These are phyloP conservation scores for Juglanconis sp. DNA, from an alignment of 2,329 filamentous ascomycete genomes.

Conservation along the genomic window DNA sequence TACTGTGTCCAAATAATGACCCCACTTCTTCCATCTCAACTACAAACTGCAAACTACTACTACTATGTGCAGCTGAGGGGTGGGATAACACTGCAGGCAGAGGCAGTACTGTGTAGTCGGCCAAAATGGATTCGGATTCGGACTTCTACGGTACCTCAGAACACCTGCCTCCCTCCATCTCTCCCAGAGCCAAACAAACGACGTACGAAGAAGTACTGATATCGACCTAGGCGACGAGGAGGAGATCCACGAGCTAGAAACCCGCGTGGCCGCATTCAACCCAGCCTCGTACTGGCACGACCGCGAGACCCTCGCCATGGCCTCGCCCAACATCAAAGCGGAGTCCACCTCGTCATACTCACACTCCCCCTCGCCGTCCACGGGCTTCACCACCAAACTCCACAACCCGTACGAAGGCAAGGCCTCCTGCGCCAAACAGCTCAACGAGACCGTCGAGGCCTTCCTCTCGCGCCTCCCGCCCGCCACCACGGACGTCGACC, in stretches of 20 bases:
- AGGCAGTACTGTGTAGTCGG: neutral
- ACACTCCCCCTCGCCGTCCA: conserved; percentile 1
- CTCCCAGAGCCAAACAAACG: too few relatives aligned
- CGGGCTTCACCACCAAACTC: conserved; percentile 25
- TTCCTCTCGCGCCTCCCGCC: conserved; percentile 71
- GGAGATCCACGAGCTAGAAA: conserved; percentile 43
- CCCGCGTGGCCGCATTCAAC: conserved; percentile 50
- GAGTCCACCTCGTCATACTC: neutral
- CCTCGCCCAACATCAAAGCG: neutral
- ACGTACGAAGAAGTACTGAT: too few relatives aligned
- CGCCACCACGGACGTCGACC: conserved; percentile 49
- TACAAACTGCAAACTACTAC: too few relatives aligned
- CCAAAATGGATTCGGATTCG: conserved; percentile 41
- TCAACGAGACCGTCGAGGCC: conserved; percentile 24
- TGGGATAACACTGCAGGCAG: neutral
- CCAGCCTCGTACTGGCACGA: conserved; percentile 30
- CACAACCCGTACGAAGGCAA: conserved; percentile 59
- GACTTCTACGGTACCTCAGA: conserved; percentile 51
- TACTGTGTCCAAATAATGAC: too few relatives aligned
- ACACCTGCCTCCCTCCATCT: conserved; percentile 8
- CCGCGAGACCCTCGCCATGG: conserved; percentile 8
- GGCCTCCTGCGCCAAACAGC: conserved; percentile 54
- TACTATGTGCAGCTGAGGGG: neutral
- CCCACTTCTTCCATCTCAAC: too few relatives aligned
- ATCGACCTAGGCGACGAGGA: conserved; percentile 50